phyloP scores from a whole-genome alignment of 2,329 filamentous ascomycete species.

The Fusarium fujikuroi region DNA sequence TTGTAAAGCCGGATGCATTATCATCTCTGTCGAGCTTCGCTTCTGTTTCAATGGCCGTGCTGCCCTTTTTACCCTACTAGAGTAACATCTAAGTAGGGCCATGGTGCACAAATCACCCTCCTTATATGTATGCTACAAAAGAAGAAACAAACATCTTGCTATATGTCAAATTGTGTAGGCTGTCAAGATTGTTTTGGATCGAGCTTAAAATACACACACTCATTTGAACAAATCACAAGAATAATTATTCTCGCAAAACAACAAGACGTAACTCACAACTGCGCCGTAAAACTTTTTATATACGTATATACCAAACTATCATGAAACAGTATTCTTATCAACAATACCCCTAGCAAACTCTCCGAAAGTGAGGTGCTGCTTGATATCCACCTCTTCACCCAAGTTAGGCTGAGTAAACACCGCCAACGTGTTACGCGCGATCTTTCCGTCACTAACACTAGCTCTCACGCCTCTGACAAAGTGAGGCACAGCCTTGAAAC shows the following conservation, averaged over 20 bases:
- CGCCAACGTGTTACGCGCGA: conserved; percentile 88
- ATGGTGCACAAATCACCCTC: not conserved
- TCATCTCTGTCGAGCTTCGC: not conserved
- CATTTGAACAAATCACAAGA: not conserved
- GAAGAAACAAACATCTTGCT: not conserved
- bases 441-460: conserved; percentile 59
- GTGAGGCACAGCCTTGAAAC: conserved; percentile 94
- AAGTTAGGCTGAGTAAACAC: conserved; percentile 98
- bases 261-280: not conserved
- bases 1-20: not conserved
- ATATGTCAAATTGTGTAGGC: not conserved
- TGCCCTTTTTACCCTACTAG: not conserved
- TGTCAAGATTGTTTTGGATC: not conserved
- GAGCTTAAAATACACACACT: not conserved
- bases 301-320: not conserved
- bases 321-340: conserved; percentile 66
- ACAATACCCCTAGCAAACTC: conserved; percentile 75
- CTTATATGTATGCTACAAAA: not conserved
- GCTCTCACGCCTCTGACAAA: conserved; percentile 84
- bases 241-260: too few species aligned
- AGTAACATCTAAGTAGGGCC: not conserved
- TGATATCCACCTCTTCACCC: conserved; percentile 78
- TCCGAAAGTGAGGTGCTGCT: conserved; percentile 76
- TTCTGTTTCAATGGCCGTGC: conserved; percentile 1
- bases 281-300: not conserved